Percentiles rank a stretch among this genome's conserved stretches.
phyloP scores from a whole-genome alignment of 192 early-diverging fungal genomes.

The Gryganskiella cystojenkinii region DNA sequence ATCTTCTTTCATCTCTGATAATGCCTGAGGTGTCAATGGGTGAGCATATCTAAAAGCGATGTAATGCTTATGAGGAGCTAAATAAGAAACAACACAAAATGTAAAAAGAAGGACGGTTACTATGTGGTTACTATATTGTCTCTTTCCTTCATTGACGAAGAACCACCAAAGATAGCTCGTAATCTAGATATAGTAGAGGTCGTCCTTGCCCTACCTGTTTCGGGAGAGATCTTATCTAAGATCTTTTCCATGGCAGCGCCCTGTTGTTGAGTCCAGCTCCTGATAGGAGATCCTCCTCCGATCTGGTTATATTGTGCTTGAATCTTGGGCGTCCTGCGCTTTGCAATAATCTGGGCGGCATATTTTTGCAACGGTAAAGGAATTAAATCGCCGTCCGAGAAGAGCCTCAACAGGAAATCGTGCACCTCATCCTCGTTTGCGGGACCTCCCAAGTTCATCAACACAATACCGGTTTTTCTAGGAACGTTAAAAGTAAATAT shows the following conservation, averaged over 20 bases:
- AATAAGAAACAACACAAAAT: neutral
- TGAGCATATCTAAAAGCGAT: slow-evolving; percentile 93
- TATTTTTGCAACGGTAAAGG: slow-evolving; percentile 84
- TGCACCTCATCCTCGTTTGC: slow-evolving; percentile 78
- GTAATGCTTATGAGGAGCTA: slow-evolving; percentile 91
- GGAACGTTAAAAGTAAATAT: neutral
- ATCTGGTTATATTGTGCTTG: slow-evolving; percentile 91
- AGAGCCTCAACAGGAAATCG: slow-evolving; percentile 85
- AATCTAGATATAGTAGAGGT: too few relatives aligned
- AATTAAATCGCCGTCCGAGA: slow-evolving; percentile 93
- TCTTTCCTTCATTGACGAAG: too few relatives aligned
- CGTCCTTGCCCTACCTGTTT: slow-evolving; percentile 64
- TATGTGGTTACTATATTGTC: too few relatives aligned
- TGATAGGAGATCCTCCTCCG: slow-evolving; percentile 95
- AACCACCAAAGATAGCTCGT: neutral
- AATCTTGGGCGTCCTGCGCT: slow-evolving; percentile 86
- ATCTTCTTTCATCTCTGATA: slow-evolving; percentile 84
- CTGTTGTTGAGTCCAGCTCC: slow-evolving; percentile 89
- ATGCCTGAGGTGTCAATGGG: slow-evolving; percentile 79
- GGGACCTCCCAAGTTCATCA: slow-evolving; percentile 97
- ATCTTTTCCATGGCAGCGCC: slow-evolving; percentile 80
- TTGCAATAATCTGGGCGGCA: slow-evolving; percentile 81
- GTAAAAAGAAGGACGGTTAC: neutral
- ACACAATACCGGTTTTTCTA: slow-evolving; percentile 78
- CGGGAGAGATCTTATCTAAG: slow-evolving; percentile 79